phyloP scores from a whole-genome alignment of 1,284 basidiomycete species.

The Ustilago sp. region DNA sequence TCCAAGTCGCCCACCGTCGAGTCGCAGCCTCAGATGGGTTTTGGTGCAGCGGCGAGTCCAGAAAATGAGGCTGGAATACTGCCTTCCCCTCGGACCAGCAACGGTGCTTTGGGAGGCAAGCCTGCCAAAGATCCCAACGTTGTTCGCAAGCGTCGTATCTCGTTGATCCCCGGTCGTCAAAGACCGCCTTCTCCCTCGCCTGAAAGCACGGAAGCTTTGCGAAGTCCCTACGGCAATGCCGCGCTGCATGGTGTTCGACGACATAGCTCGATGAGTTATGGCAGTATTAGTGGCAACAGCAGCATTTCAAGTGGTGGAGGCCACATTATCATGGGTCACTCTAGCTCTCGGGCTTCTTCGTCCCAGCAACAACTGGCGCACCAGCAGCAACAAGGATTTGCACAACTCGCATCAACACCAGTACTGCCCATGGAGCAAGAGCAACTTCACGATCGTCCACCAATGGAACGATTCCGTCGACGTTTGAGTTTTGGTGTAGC shows the following conservation, averaged over 20 bases:
- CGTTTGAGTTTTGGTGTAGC: conserved; percentile 37
- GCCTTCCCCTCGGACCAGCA: conserved; percentile 19
- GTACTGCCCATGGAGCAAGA: conserved; percentile 16
- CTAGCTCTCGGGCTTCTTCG: conserved; percentile 39
- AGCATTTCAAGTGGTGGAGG: conserved; percentile 50
- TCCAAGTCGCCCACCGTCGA: conserved; percentile 36
- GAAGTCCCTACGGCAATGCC: conserved; percentile 26
- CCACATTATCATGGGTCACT: conserved; percentile 20
- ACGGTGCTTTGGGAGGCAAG: conserved; percentile 12
- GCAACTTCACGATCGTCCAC: conserved; percentile 10
- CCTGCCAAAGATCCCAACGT: conserved; percentile 23
- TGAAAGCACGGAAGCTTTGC: conserved; percentile 17
- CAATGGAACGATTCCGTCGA: conserved; percentile 32
- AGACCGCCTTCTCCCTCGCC: conserved; percentile 38
- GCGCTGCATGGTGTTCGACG: conserved; percentile 27
- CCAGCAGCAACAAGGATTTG: neutral
- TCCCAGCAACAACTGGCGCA: conserved; percentile 20
- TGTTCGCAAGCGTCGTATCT: conserved; percentile 50
- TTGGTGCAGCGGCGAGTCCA: conserved; percentile 15
- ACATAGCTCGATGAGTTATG: conserved; percentile 55
- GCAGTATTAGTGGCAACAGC: conserved; percentile 48
- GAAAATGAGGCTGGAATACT: conserved; percentile 15
- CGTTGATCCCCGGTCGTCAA: conserved; percentile 47
- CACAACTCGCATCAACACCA: conserved; percentile 20
- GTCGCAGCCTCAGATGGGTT: conserved; percentile 11